Evolutionary conservation across 23 red algal species (phyloP).

Genomic region (Chondrus crispus): DNA sequence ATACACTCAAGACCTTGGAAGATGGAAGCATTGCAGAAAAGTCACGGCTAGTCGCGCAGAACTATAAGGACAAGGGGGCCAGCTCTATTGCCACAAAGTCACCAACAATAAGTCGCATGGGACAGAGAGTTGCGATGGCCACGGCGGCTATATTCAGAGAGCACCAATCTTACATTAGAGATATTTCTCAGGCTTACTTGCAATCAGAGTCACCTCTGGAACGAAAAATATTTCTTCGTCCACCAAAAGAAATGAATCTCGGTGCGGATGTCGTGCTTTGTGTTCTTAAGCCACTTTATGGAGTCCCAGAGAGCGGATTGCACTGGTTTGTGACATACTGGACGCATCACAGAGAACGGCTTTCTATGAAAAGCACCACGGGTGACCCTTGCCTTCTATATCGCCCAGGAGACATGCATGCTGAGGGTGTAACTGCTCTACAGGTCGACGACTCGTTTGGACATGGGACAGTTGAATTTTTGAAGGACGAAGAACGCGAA

Average conservation of each 20-base stretch:
- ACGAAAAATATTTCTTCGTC: background rate
- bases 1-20: background rate
- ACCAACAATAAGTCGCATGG: background rate
- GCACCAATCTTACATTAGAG: background rate
- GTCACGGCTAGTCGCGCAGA: slow-evolving; percentile 13
- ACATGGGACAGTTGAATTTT: background rate
- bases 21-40: background rate
- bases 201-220: slow-evolving; percentile 23
- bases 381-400: slow-evolving; percentile 37
- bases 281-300: slow-evolving; percentile 41
- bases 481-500: background rate
- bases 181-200: slow-evolving; percentile 39
- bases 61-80: slow-evolving; percentile 3
- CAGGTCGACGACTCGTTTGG: slow-evolving; percentile 26
- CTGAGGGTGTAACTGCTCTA: background rate
- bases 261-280: background rate
- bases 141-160: background rate
- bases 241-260: slow-evolving; percentile 18
- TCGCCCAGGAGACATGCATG: background rate
- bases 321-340: slow-evolving; percentile 39
- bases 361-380: slow-evolving; percentile 10
- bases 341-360: slow-evolving; percentile 26
- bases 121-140: background rate
- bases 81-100: background rate
- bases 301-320: slow-evolving; percentile 13